phyloP scores from a whole-genome alignment of 495 filamentous ascomycete species.

The Hypoxylon perforatum region DNA sequence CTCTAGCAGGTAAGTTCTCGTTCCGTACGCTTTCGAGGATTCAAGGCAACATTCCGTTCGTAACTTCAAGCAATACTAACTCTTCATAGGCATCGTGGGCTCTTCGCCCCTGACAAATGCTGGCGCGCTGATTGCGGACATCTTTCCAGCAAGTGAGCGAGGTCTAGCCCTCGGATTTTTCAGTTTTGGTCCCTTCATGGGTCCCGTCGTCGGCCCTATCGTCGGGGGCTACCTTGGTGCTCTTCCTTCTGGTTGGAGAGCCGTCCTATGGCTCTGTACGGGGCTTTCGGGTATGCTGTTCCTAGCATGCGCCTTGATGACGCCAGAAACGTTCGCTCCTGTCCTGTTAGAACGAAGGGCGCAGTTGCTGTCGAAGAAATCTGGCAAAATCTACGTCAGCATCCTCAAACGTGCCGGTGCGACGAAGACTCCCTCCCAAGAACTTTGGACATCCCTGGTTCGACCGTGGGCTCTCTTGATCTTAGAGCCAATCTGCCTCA shows the following conservation, averaged over 20 bases:
- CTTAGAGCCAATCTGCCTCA: neutral
- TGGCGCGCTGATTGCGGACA: slow-evolving; percentile 60
- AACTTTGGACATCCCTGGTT: neutral
- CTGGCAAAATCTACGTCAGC: neutral
- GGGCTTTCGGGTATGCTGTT: neutral
- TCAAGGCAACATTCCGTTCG: too few species aligned
- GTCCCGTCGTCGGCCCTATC: slow-evolving; percentile 47
- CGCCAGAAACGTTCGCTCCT: neutral
- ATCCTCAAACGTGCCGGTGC: neutral
- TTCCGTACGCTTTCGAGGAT: too few species aligned
- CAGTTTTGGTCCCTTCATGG: slow-evolving; percentile 48
- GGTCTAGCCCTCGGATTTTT: slow-evolving; percentile 54
- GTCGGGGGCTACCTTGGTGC: slow-evolving; percentile 33
- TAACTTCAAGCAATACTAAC: slow-evolving; percentile 42
- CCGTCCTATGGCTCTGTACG: slow-evolving; percentile 3
- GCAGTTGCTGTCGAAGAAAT: neutral
- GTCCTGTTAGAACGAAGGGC: neutral
- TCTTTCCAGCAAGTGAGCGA: slow-evolving; percentile 52
- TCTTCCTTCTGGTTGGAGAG: slow-evolving; percentile 39
- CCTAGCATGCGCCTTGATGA: neutral
- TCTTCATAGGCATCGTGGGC: slow-evolving; percentile 49
- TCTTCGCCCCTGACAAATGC: slow-evolving; percentile 54
- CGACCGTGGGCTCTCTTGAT: neutral
- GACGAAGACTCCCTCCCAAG: neutral
- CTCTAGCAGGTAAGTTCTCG: too few species aligned